Evolutionary conservation across 176 grass and related monocot species (phyloP), one percentile per base, ranked within the genome.

Genomic region (Oryza australiensis): DNA sequence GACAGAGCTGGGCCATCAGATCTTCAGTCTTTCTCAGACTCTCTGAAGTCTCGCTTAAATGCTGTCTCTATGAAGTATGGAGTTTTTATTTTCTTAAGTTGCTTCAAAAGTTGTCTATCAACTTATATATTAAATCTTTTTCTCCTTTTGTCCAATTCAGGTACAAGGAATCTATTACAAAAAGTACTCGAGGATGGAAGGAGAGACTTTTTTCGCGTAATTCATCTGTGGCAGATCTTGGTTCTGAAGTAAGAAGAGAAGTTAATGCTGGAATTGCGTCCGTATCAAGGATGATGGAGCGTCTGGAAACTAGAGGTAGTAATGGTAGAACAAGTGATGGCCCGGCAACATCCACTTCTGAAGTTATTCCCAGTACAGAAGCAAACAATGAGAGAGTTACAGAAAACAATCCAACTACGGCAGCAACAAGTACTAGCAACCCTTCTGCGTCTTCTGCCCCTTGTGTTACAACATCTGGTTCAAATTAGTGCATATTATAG

Each of bases 111-210:
- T 62, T 5, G 18, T 64, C 9, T 49, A 73, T 81, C 55, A 64
- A 45, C 28, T 23, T 42, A 60, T 69, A 40, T 89, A 3, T 29
- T 79, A 73, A 76, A 74, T 18, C 65, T 33, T 4, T 9, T 80
- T 63, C 5, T 76, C 23, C 70, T 79, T 82, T 74, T 62, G 55
- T 75, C n/a, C 27, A 72, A 32, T 72, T 53, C 63, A 99, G 97
- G 77, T 96, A 99, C 88, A 99, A 93, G 82, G 93, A 99, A 46
- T 93, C 97, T 34, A 90, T 99, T 75, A 88, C 89, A n/a, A 99
- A 99, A 86, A 99, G 93, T 75, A 96, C 97, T 38, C 84, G 82
- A 84, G 97, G 93, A 38, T 99, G 93, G 93, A 99, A 91, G 70
- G 97, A 96, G 80, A 92, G 87, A 35, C 76, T 95, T 20, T 99